phyloP scores from a whole-genome alignment of 2,329 filamentous ascomycete genomes.

The Aspergillus piperis region DNA sequence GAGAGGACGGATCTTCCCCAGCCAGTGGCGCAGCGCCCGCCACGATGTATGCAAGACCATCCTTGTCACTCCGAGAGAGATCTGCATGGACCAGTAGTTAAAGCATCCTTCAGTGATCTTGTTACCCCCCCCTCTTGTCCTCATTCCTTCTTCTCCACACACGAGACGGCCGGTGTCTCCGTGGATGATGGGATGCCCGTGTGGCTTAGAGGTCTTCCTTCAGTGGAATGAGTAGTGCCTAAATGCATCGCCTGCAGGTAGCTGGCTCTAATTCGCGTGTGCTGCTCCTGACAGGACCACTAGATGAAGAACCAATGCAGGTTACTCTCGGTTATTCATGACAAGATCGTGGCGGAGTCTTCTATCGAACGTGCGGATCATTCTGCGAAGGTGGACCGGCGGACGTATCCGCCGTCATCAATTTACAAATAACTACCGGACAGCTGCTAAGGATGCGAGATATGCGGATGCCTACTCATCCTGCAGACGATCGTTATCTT shows the following conservation, averaged over 20 bases:
- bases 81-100: conserved; percentile 10
- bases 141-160: neutral
- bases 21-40: conserved; percentile 14
- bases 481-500: neutral
- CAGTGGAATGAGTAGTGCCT: neutral
- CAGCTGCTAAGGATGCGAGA: conserved; percentile 3
- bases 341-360: neutral
- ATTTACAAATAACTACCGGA: neutral
- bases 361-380: neutral
- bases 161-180: neutral
- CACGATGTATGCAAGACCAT: neutral
- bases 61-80: neutral
- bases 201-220: neutral
- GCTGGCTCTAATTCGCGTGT: no score
- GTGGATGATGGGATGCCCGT: neutral
- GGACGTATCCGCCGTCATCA: neutral
- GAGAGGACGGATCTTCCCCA: neutral
- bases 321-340: no score
- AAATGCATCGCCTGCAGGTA: neutral
- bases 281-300: no score
- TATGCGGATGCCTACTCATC: conserved; percentile 4
- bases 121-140: neutral
- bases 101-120: neutral
- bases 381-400: neutral
- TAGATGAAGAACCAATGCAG: no score